Evolutionary conservation across 179 eudicot genomes (phyloP), one percentile per base, ranked within the genome.

Genomic region (Dionaea muscipula): DNA sequence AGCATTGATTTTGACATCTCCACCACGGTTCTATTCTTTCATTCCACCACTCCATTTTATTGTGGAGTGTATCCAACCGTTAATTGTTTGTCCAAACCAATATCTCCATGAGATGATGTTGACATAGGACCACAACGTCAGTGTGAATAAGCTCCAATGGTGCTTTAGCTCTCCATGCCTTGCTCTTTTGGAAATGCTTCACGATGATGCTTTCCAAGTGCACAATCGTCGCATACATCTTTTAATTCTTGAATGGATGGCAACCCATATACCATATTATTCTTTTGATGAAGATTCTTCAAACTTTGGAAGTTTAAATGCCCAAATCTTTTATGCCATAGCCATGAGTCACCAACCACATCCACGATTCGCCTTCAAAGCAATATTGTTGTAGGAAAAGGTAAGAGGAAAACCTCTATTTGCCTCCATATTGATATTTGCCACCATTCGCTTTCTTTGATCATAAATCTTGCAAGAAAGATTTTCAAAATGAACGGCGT

Each of bases 301-400:
- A n/a, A n/a, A n/a, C 51, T 61, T 7, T 53, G 41, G 17, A 62
- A 35, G 16, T 67, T 58, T 2, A 64, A 44, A 20, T 68, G 65
- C 0, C 63, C 66, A 46, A 38, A 59, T 53, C 62, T 49, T 20
- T 21, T 36, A 46, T 68, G 69, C 66, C 70, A 63, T 13, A 46
- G 43, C 12, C 45, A 51, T 2, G 60, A 24, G 0, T 57, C 61
- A 15, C 35, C 25, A 9, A 4, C 18, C 8, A 23, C n/a, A 0
- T 53, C 10, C 0, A n/a, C n/a, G n/a, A n/a, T n/a, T n/a, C n/a
- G 38, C 38, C 7, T 16, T 24, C 16, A 49, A 20, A 2, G 50
- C 53, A 19, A 24, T 7, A 14, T 53, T 28, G 2, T 0, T 7
- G 0, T 51, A 35, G 0, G 24, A 16, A 26, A 64, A 21, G 0